Evolutionary conservation across 1,284 basidiomycete genomes (phyloP).

Genomic region (Apiotrichum veenhuisii): DNA sequence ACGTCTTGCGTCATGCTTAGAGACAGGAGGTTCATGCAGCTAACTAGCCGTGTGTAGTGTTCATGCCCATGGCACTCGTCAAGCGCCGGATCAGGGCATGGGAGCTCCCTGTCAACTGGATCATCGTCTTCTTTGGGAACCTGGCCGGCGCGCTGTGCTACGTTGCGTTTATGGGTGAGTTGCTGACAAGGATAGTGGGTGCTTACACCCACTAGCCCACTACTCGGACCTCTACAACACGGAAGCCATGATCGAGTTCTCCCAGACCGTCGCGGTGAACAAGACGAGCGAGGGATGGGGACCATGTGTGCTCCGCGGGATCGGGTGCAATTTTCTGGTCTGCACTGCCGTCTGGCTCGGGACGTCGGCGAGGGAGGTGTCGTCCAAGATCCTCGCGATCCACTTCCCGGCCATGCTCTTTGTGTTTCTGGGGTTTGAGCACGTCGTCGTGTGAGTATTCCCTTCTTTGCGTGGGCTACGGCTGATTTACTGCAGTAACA

Average conservation of each 20-base stretch:
- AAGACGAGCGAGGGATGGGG: conserved; percentile 28
- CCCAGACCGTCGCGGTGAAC: conserved; percentile 18
- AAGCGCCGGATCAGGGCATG: conserved; percentile 22
- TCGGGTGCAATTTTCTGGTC: conserved; percentile 49
- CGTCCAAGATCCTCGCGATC: conserved; percentile 40
- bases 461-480: no score
- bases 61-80: conserved; percentile 26
- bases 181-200: no score
- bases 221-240: conserved; percentile 25
- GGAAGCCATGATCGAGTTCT: conserved; percentile 17
- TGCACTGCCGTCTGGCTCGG: conserved; percentile 45
- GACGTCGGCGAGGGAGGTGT: conserved; percentile 33
- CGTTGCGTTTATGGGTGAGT: conserved; percentile 32
- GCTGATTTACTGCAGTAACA: conserved; percentile 20
- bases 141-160: conserved; percentile 41
- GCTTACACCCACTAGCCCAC: conserved; percentile 14
- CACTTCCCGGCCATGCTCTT: conserved; percentile 46
- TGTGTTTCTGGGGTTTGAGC: conserved; percentile 44
- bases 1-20: neutral
- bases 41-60: conserved; percentile 16
- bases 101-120: conserved; percentile 36
- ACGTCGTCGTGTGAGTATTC: conserved; percentile 39
- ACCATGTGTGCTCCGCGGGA: conserved; percentile 38
- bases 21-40: neutral
- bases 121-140: conserved; percentile 47